Base-by-base conservation (phyloP, 2,329 filamentous ascomycete species). In the Scedosporium dehoogii region DNA sequence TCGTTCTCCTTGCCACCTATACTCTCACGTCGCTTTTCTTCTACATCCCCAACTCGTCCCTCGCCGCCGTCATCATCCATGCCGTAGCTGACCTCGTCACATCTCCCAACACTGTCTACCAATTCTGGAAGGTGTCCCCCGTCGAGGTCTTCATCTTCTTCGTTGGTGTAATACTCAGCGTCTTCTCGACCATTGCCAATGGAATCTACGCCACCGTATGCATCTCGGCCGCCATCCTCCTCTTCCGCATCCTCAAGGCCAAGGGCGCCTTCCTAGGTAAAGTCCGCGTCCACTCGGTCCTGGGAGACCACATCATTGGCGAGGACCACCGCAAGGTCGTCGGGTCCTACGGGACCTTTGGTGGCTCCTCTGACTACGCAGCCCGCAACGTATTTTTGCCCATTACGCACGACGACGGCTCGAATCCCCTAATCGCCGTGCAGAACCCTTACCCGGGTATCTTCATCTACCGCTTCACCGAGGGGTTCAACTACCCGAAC, bases 401-500 rank as follows among this genome's bases (percentile, higher is more conserved):
- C 0, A 80, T 97, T 63, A 86, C 90, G 68, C 91, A 96, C 72
- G 80, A 81, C n/a, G 93, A 97, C 71, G 93, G 93, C 33, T 92
- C 91, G 1, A 97, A 97, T 73, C 93, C 93, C 0, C 81, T 88
- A 27, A 81, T 97, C 57, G 82, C 88, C 10, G 79, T 96, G n/a
- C 81, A 90, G 65, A 85, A 85, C 62, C 92, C 94, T 0, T 91
- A 94, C 69, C 93, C 93, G 0, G 94, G 94, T 60, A 83, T 99
- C 67, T 96, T 97, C 75, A 96, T 97, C 70, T 97, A 96, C 78
- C 87, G 93, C 55, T 97, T 96, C 74, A 86, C 89, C 0, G 93
- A 97, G 76, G 91, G 92, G 53, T 96, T 96, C 81, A 96, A 94
- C 75, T 99, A 97, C 70, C 91, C 93, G 64, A 99, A 96, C 68